phyloP scores from a whole-genome alignment of 148 eudicot genomes.

The Cornus kousa region DNA sequence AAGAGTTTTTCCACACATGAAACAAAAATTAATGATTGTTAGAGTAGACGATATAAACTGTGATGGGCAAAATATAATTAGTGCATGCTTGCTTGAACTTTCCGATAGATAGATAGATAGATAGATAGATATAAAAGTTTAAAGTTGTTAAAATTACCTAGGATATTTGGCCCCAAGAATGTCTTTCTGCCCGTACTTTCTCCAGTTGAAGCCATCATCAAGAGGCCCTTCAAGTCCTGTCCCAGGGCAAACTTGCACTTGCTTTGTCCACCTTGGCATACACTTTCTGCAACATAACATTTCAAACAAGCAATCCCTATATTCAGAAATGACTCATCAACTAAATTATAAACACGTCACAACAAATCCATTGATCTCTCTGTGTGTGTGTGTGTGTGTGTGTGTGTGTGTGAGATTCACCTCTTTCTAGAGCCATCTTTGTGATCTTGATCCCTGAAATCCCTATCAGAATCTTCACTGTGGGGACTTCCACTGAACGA shows the following conservation, averaged over 20 bases:
- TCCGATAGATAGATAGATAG: no score
- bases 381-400: neutral
- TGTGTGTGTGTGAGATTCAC: neutral
- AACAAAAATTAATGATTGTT: no score
- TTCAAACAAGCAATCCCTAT: neutral
- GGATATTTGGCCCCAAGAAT: slow-evolving; percentile 53
- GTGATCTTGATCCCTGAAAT: slow-evolving; percentile 18
- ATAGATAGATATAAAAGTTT: no score
- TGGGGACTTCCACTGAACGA: slow-evolving; percentile 31
- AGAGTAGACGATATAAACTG: no score
- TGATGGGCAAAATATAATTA: no score
- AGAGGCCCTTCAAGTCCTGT: slow-evolving; percentile 43
- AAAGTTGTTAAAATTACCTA: slow-evolving; percentile 22
- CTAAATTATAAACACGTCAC: neutral
- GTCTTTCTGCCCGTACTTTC: slow-evolving; percentile 58
- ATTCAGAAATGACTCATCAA: neutral
- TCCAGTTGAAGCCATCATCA: slow-evolving; percentile 47
- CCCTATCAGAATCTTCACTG: slow-evolving; percentile 32
- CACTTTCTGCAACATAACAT: slow-evolving; percentile 25
- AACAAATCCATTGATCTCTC: neutral
- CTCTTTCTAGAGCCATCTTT: slow-evolving; percentile 18
- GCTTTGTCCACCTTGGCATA: slow-evolving; percentile 29
- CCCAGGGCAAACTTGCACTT: slow-evolving; percentile 29
- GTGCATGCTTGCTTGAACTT: no score
- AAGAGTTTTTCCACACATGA: no score